Conservation (phyloP, 345 rosid species). For the Citrus medica region DNA sequence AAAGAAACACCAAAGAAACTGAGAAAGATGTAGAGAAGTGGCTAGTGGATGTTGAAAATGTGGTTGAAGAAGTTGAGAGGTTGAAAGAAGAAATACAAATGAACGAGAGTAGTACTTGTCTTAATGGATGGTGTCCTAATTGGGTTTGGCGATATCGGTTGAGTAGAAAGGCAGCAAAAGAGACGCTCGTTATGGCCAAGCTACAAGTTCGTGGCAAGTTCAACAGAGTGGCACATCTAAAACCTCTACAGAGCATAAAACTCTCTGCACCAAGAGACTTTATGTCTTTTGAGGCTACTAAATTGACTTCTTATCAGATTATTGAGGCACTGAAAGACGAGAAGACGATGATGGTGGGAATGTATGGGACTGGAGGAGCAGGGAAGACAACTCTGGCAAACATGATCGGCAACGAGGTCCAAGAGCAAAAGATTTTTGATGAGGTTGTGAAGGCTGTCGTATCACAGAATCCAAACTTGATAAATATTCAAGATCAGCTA, state of each 20-base stretch:
- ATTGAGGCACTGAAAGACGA: not conserved
- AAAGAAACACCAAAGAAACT: not conserved
- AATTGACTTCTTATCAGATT: not conserved
- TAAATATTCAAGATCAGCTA: constrained; percentile 3
- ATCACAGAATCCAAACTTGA: constrained; percentile 2
- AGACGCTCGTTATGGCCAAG: not conserved
- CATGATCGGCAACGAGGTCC: not conserved
- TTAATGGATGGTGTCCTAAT: not conserved
- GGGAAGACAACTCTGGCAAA: constrained; percentile 4
- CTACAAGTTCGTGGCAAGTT: not conserved
- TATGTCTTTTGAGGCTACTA: not conserved
- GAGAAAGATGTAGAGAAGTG: not conserved
- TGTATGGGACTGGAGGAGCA: constrained; percentile 19
- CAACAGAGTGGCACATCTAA: not conserved
- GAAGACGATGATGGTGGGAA: not conserved
- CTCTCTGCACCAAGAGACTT: not conserved
- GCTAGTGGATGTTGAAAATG: not conserved
- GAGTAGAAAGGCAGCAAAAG: not conserved
- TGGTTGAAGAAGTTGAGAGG: not conserved
- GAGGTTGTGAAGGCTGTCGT: constrained; percentile 1
- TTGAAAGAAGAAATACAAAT: not conserved
- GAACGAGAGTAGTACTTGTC: not conserved
- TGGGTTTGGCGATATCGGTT: not conserved
- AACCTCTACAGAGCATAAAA: not conserved
- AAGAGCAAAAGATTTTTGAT: constrained; percentile 3